These are phyloP conservation scores for Globisporangium canariense DNA, from an alignment of 352 stramenopile genomes.

Conservation along the genomic window DNA sequence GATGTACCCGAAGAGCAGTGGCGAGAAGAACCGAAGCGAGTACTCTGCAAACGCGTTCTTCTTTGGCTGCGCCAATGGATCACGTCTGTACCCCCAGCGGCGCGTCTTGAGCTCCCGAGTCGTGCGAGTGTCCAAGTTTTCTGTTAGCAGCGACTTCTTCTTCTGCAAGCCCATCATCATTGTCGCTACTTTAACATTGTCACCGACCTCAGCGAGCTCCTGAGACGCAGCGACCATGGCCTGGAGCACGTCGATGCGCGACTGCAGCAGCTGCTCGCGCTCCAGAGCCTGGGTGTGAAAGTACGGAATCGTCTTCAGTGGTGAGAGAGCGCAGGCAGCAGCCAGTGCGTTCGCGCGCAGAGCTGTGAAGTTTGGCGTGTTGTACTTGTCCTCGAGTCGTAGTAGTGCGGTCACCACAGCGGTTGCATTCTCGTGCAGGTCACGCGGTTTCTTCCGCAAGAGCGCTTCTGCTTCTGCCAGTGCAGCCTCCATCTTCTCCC, in stretches of 20 bases:
- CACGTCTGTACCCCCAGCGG: slow-evolving; percentile 64
- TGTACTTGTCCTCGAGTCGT: slow-evolving; percentile 73
- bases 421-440: slow-evolving; percentile 58
- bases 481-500: slow-evolving; percentile 49
- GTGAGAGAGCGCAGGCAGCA: slow-evolving; percentile 44
- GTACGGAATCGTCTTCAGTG: slow-evolving; percentile 43
- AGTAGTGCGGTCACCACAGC: slow-evolving; percentile 54
- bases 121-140: slow-evolving; percentile 43
- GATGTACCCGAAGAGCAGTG: slow-evolving; percentile 67
- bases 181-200: slow-evolving; percentile 16
- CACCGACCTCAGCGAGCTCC: slow-evolving; percentile 59
- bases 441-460: slow-evolving; percentile 47
- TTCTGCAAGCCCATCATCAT: background rate
- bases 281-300: slow-evolving; percentile 64
- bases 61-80: slow-evolving; percentile 41
- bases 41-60: slow-evolving; percentile 64
- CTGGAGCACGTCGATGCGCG: slow-evolving; percentile 60
- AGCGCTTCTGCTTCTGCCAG: slow-evolving; percentile 53
- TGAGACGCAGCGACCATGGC: slow-evolving; percentile 53
- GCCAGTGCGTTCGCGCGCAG: slow-evolving; percentile 47
- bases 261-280: slow-evolving; percentile 72
- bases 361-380: slow-evolving; percentile 45
- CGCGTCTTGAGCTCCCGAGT: slow-evolving; percentile 58
- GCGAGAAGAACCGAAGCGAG: slow-evolving; percentile 69
- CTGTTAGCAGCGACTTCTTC: slow-evolving; percentile 42